Base-by-base conservation (phyloP, 2,329 filamentous ascomycete species). In the Chaetomium sp. region DNA sequence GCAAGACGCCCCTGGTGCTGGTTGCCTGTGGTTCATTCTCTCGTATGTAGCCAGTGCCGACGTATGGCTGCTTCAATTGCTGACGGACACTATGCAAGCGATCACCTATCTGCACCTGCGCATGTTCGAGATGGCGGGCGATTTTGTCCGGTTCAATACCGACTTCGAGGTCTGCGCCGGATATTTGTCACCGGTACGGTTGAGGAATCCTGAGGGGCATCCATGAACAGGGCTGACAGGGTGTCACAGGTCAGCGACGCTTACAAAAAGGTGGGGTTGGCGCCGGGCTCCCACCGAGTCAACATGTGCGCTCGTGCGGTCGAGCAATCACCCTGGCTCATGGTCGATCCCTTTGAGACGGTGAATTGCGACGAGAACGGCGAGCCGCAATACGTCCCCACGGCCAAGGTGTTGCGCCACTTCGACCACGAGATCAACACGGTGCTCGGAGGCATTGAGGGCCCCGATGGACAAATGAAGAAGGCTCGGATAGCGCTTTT, bases 361-460 rank as follows among this genome's bases (percentile, higher is more conserved):
- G 90, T 92, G n/a, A 81, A 90, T 72, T 88, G 68, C 62, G 63
- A 74, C 64, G 50, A 64, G 19, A 60, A 67, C 4, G 70, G 69
- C 65, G 65, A 96, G 78, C 86, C 89, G 73, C 84, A 90, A 70
- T 98, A 97, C 75, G 89, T 92, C 67, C 92, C 93, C 19, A 98
- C 94, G 0, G 94, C 93, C 47, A 86, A 90, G 71, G 93, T 97
- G 49, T 82, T 97, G 57, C 92, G 96, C 74, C 94, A 97, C 78
- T 95, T 97, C 72, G 88, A 96, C 70, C 80, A 94, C 74, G 92
- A 97, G 76, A 91, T 97, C 75, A 97, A 97, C 75, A 84, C 86
- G 27, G 85, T 92, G 53, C 81, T 88, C 33, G 88, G 90, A 47
- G 93, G 93, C 7, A 86, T 95, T 33, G 84, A 90, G 72, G 85